These are phyloP conservation scores for Fraxinus paxiana DNA, from an alignment of 305 asterid species.

Conservation along the genomic window DNA sequence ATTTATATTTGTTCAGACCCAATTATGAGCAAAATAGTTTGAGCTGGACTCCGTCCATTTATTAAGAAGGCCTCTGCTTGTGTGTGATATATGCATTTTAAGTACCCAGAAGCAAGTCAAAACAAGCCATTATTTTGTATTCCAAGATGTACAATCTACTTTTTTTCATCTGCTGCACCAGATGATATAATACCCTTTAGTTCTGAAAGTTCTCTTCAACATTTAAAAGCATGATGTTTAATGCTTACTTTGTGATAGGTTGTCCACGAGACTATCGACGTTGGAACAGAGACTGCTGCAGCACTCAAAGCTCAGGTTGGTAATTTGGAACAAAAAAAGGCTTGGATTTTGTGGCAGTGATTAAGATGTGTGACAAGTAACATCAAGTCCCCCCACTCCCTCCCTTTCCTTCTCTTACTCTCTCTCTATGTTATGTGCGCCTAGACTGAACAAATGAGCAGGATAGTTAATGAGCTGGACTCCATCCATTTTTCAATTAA, in stretches of 20 bases:
- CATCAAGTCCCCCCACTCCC: constrained; percentile 9
- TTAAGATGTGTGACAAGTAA: constrained; percentile 16
- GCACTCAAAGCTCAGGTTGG: constrained; percentile 96
- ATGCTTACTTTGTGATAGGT: constrained; percentile 50
- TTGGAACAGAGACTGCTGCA: constrained; percentile 94
- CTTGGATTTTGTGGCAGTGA: constrained; percentile 18
- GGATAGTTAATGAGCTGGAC: constrained; percentile 90
- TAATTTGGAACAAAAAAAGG: constrained; percentile 26
- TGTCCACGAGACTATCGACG: constrained; percentile 75
- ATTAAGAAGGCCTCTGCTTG: constrained; percentile 64
- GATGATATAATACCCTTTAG: constrained; percentile 11
- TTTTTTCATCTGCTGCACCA: constrained; percentile 1
- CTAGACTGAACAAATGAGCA: constrained; percentile 96
- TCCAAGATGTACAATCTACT: neutral
- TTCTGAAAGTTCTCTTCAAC: constrained; percentile 8
- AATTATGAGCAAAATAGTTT: constrained; percentile 85
- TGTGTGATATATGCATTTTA: neutral
- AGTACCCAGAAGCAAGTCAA: neutral
- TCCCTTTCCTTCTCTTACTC: constrained; percentile 1
- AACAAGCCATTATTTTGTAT: neutral
- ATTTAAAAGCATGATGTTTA: constrained; percentile 24
- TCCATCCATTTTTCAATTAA: constrained; percentile 91
- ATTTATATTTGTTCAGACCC: constrained; percentile 48
- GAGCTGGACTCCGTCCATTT: constrained; percentile 90
- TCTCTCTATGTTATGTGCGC: constrained; percentile 18